A percentile compares a stretch with the other conserved stretches of the same genome.
phyloP scores from a whole-genome alignment of 345 rosid species.

The Eucalyptus erythrocorys region DNA sequence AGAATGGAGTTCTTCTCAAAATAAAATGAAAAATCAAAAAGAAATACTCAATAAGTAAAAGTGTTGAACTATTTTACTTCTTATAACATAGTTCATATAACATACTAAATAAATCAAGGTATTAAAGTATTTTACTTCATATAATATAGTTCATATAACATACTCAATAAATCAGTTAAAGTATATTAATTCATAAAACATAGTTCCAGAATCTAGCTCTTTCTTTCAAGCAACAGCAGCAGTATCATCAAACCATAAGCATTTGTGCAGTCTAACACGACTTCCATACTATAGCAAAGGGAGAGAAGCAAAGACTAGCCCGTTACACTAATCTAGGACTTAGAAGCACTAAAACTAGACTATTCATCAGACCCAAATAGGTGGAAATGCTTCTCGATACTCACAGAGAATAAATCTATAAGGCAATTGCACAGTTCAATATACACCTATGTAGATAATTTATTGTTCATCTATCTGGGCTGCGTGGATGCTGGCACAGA shows the following conservation, averaged over 20 bases:
- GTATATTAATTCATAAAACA: background rate
- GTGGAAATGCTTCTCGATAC: background rate
- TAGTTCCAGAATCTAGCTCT: background rate
- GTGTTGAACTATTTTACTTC: background rate
- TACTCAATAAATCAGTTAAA: background rate
- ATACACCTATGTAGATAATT: background rate
- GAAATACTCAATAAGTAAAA: background rate
- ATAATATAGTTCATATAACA: too few species aligned
- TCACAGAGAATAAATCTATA: background rate
- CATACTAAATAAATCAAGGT: background rate
- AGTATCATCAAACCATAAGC: background rate
- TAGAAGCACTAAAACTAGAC: background rate
- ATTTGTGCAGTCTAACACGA: background rate
- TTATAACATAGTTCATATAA: too few species aligned
- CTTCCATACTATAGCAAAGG: background rate
- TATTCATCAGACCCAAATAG: background rate
- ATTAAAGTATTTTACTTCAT: background rate
- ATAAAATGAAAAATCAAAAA: too few species aligned
- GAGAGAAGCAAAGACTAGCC: background rate
- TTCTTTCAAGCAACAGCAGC: background rate
- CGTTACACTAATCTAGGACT: background rate
- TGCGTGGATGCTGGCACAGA: slow-evolving; percentile 61
- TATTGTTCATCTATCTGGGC: slow-evolving; percentile 75
- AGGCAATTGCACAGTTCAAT: background rate
- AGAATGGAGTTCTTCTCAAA: background rate